Conservation (phyloP, 2,329 filamentous ascomycete genomes). For the Pestalotiopsis sp. region DNA sequence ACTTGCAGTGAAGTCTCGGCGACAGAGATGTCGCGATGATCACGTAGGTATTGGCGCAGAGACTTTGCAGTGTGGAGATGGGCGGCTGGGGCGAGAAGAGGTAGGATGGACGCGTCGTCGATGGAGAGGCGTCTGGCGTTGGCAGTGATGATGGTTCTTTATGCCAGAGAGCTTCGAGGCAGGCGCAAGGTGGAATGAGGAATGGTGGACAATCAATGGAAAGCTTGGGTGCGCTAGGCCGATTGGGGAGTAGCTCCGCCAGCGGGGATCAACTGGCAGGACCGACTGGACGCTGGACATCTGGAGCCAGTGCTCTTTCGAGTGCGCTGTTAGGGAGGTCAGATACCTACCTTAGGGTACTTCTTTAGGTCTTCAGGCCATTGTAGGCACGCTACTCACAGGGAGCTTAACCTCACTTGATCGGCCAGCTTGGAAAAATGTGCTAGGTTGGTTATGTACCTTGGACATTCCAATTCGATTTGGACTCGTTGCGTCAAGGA, state of each 20-base stretch:
- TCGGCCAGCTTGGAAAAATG: too few species aligned
- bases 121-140: background rate
- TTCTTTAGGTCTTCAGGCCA: too few species aligned
- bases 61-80: background rate
- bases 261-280: background rate
- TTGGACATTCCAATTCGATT: too few species aligned
- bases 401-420: too few species aligned
- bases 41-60: background rate
- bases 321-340: background rate
- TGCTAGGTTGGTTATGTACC: too few species aligned
- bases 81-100: background rate
- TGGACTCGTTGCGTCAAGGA: too few species aligned
- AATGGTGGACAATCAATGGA: slow-evolving; percentile 3
- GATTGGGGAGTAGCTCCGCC: background rate
- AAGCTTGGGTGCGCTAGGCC: background rate
- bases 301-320: background rate
- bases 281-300: background rate
- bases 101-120: background rate
- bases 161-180: slow-evolving; percentile 6
- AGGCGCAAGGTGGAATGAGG: slow-evolving; percentile 9
- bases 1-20: background rate
- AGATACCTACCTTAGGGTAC: too few species aligned
- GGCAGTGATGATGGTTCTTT: background rate
- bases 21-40: background rate
- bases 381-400: too few species aligned